phyloP scores from a whole-genome alignment of 441 rosid species.

The Arabidopsis lyrata region DNA sequence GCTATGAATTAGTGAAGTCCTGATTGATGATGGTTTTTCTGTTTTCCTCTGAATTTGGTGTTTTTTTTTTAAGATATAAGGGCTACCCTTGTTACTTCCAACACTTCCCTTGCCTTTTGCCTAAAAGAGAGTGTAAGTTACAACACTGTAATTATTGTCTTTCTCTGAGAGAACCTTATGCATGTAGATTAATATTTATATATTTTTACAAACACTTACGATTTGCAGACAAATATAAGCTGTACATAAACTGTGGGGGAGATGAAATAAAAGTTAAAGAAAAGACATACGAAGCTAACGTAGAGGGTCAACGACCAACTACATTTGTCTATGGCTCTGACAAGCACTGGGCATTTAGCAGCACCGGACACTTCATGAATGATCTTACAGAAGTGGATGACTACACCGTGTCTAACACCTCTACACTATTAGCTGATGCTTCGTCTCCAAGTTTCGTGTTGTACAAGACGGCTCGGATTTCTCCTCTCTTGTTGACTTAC shows the following conservation, averaged over 20 bases:
- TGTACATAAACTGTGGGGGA: neutral
- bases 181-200: neutral
- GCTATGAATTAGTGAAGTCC: neutral
- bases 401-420: neutral
- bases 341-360: neutral
- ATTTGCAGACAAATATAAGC: neutral
- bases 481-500: constrained; percentile 73
- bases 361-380: neutral
- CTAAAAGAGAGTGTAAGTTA: neutral
- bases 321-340: neutral
- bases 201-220: too few relatives aligned
- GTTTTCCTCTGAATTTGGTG: neutral
- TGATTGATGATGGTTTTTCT: neutral
- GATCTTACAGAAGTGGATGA: neutral
- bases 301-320: neutral
- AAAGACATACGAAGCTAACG: neutral
- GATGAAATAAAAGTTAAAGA: neutral
- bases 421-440: neutral
- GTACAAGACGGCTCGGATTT: constrained; percentile 65
- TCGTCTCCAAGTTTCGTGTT: neutral
- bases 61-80: neutral
- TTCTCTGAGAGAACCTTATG: neutral
- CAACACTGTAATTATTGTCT: neutral
- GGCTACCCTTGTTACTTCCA: neutral
- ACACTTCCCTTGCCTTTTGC: neutral